phyloP scores from a whole-genome alignment of 805 yeast genomes.

The Ogataea philodendri region DNA sequence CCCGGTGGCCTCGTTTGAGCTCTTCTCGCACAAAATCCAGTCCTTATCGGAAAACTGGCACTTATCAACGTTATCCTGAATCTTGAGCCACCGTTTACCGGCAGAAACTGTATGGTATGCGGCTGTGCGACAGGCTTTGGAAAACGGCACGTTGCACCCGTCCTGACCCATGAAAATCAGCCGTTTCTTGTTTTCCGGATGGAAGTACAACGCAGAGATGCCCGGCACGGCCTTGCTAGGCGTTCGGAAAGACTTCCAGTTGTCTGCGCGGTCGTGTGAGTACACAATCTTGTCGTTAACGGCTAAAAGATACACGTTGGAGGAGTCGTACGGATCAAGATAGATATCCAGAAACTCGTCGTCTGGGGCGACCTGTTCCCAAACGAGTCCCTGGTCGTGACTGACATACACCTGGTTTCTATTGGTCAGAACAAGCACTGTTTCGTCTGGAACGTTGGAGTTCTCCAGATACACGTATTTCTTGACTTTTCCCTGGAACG shows the following conservation, averaged over 20 bases:
- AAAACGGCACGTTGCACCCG: constrained; percentile 49
- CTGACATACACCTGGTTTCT: constrained; percentile 61
- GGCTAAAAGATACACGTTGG: constrained; percentile 55
- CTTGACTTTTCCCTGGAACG: constrained; percentile 52
- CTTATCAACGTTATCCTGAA: constrained; percentile 51
- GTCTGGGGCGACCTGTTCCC: constrained; percentile 46
- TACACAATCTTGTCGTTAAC: constrained; percentile 48
- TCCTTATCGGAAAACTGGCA: constrained; percentile 67
- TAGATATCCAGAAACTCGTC: constrained; percentile 51
- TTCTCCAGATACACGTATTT: constrained; percentile 64
- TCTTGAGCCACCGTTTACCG: constrained; percentile 59
- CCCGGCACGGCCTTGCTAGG: constrained; percentile 51
- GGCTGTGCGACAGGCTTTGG: constrained; percentile 49
- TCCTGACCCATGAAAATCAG: constrained; percentile 68
- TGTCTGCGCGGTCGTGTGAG: constrained; percentile 66
- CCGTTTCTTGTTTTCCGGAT: constrained; percentile 55
- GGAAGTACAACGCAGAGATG: constrained; percentile 54
- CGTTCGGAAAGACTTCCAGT: constrained; percentile 50
- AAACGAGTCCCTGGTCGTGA: constrained; percentile 61
- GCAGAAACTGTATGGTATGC: constrained; percentile 64
- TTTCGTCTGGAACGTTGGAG: constrained; percentile 49
- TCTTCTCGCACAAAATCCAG: constrained; percentile 59
- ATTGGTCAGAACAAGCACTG: constrained; percentile 58
- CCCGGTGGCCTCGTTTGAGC: constrained; percentile 36
- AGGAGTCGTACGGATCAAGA: constrained; percentile 53